Conservation (phyloP, 176 grass and related monocot species). For the Alloteropsis semialata region DNA sequence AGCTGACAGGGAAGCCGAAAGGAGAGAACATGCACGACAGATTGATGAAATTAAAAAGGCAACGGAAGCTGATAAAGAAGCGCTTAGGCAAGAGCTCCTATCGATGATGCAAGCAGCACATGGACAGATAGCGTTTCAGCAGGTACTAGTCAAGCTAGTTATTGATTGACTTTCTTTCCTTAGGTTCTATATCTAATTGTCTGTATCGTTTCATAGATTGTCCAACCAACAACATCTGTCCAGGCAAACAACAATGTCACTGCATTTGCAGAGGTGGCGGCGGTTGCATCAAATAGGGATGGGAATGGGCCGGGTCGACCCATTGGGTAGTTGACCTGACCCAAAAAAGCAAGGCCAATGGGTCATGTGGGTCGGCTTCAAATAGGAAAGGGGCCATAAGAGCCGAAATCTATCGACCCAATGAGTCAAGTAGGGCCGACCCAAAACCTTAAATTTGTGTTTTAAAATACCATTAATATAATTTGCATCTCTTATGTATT, state of each 20-base stretch:
- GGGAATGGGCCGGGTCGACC: no score
- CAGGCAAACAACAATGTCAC: background rate
- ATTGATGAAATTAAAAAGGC: background rate
- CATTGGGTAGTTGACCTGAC: no score
- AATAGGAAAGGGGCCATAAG: no score
- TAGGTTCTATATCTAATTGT: background rate
- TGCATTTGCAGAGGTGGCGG: background rate
- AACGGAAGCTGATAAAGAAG: background rate
- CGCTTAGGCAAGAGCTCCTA: background rate
- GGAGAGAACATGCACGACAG: background rate
- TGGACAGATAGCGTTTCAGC: background rate
- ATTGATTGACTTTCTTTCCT: background rate
- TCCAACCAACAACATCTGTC: background rate
- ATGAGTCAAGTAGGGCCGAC: no score
- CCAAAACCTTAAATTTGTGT: no score
- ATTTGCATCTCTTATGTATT: no score
- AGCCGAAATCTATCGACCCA: no score
- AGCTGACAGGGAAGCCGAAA: background rate
- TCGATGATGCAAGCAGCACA: background rate
- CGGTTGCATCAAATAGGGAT: no score
- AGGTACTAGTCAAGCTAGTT: background rate
- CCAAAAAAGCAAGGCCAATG: no score
- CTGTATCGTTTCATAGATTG: background rate
- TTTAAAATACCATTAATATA: no score
- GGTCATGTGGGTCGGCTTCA: no score